phyloP scores from a whole-genome alignment of 2,329 filamentous ascomycete genomes.

The Neonectria sp. region DNA sequence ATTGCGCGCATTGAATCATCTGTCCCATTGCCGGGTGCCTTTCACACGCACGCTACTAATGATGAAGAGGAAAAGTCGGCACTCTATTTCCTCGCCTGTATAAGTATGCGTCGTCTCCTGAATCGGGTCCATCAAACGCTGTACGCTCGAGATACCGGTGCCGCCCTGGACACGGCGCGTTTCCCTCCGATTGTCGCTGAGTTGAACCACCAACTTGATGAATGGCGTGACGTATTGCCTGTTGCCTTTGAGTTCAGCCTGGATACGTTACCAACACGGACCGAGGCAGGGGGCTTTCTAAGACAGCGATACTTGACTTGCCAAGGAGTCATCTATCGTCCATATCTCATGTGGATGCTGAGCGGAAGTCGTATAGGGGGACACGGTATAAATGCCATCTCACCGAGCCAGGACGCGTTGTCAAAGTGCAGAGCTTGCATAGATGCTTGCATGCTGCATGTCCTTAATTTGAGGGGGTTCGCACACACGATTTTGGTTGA shows the following conservation, averaged over 20 bases:
- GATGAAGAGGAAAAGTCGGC: slow-evolving; percentile 63
- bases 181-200: slow-evolving; percentile 65
- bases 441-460: slow-evolving; percentile 64
- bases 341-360: slow-evolving; percentile 66
- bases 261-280: slow-evolving; percentile 47
- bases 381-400: slow-evolving; percentile 41
- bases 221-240: slow-evolving; percentile 64
- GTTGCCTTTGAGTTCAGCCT: slow-evolving; percentile 59
- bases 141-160: slow-evolving; percentile 62
- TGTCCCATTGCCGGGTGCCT: slow-evolving; percentile 62
- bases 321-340: slow-evolving; percentile 66
- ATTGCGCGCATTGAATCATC: slow-evolving; percentile 67
- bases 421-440: slow-evolving; percentile 62
- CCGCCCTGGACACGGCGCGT: slow-evolving; percentile 59
- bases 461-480: slow-evolving; percentile 63
- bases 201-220: slow-evolving; percentile 63
- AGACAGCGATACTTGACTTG: slow-evolving; percentile 67
- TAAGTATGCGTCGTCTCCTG: slow-evolving; percentile 64
- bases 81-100: slow-evolving; percentile 68
- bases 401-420: slow-evolving; percentile 53
- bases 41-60: slow-evolving; percentile 59
- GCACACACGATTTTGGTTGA: slow-evolving; percentile 67
- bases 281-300: slow-evolving; percentile 63
- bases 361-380: slow-evolving; percentile 53
- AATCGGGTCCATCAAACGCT: slow-evolving; percentile 66